Evolutionary conservation across 78 protist genomes (phyloP).

Genomic region (slime mould (Dictyostelium discoideum)): dicty_2.7 NC_007088.5:4445001-4445500

Average conservation of each 20-base stretch:
- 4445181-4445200: not conserved
- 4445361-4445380: not conserved
- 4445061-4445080: not conserved
- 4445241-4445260: not conserved
- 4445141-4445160: not conserved
- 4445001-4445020: conserved; percentile 9
- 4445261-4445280: not conserved
- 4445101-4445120: not conserved
- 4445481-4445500: not conserved
- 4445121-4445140: not conserved
- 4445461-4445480: not conserved
- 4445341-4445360: not conserved
- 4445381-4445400: not conserved
- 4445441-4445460: not conserved
- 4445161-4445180: not conserved
- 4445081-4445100: conserved; percentile 16
- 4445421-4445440: conserved; percentile 3
- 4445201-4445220: not conserved
- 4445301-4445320: not conserved
- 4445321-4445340: not conserved
- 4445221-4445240: not conserved
- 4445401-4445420: not conserved
- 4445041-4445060: not conserved
- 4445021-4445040: not conserved
- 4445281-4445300: not conserved